Evolutionary conservation across 495 filamentous ascomycete species (phyloP).

Genomic region (Penicillium silybi): DNA sequence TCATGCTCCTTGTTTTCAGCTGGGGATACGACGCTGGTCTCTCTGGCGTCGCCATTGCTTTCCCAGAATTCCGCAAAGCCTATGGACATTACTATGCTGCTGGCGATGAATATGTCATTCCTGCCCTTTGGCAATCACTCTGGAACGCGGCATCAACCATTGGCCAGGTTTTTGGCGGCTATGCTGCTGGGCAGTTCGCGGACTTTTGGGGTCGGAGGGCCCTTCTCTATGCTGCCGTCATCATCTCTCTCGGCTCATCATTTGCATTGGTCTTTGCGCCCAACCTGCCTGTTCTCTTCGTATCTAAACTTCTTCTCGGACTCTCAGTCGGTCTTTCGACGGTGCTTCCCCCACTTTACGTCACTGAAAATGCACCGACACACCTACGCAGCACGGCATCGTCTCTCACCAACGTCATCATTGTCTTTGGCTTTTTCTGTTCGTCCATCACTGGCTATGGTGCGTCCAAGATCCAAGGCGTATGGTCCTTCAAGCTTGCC

Average conservation of each 20-base stretch:
- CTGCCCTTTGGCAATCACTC: constrained; percentile 12
- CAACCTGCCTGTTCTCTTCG: constrained; percentile 5
- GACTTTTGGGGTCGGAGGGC: constrained; percentile 7
- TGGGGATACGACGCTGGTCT: constrained; percentile 11
- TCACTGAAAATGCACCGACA: constrained; percentile 13
- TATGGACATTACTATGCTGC: constrained; percentile 12
- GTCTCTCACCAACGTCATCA: constrained; percentile 13
- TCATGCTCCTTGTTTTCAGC: constrained; percentile 13
- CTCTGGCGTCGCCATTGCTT: constrained; percentile 10
- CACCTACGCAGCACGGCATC: constrained; percentile 9
- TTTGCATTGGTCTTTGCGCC: constrained; percentile 13
- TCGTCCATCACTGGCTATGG: constrained; percentile 11
- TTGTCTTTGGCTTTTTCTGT: constrained; percentile 11
- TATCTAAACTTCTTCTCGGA: constrained; percentile 12
- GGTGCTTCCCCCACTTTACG: constrained; percentile 10
- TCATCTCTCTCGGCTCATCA: constrained; percentile 8
- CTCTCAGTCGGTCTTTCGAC: constrained; percentile 10
- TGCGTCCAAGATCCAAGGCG: constrained; percentile 3
- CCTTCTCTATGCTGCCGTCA: constrained; percentile 4
- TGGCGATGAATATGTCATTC: constrained; percentile 11
- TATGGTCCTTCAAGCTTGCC: constrained; percentile 12
- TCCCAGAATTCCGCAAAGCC: constrained; percentile 10
- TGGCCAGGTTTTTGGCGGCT: constrained; percentile 12
- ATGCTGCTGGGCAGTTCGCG: constrained; percentile 12
- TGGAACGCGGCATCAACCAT: constrained; percentile 15